Evolutionary conservation across 1,284 basidiomycete genomes (phyloP).

Genomic region (Leccinum fuscescens): DNA sequence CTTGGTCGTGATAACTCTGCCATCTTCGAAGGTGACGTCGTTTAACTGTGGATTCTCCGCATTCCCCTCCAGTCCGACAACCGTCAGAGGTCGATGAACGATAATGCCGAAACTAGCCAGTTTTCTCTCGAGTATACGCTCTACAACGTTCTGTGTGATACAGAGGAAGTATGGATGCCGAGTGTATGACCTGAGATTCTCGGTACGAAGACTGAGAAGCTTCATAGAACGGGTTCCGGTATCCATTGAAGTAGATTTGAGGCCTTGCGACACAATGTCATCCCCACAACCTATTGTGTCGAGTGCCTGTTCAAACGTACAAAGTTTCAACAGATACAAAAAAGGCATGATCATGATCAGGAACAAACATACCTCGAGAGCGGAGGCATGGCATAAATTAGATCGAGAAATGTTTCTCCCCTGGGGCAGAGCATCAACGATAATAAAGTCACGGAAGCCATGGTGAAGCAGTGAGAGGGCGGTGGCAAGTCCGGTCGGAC

Average conservation of each 20-base stretch:
- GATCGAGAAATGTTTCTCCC: too few relatives aligned
- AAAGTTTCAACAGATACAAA: too few relatives aligned
- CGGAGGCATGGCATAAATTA: too few relatives aligned
- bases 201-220: not conserved
- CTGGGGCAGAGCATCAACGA: not conserved
- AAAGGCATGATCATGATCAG: too few relatives aligned
- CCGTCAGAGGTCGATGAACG: slow-evolving; percentile 26
- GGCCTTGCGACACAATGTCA: too few relatives aligned
- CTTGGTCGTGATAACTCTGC: slow-evolving; percentile 42
- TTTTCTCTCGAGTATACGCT: slow-evolving; percentile 40
- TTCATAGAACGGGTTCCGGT: not conserved
- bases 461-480: slow-evolving; percentile 35
- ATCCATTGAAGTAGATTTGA: slow-evolving; percentile 8
- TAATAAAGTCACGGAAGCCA: slow-evolving; percentile 39
- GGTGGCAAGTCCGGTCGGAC: slow-evolving; percentile 25
- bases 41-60: slow-evolving; percentile 23
- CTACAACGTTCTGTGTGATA: slow-evolving; percentile 49
- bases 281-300: too few relatives aligned
- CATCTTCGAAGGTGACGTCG: slow-evolving; percentile 50
- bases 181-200: slow-evolving; percentile 28
- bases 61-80: slow-evolving; percentile 32
- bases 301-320: too few relatives aligned
- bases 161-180: slow-evolving; percentile 37
- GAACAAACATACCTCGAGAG: too few relatives aligned
- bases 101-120: slow-evolving; percentile 29